Evolutionary conservation across 805 yeast species (phyloP), one percentile per base, ranked within the genome.

Genomic region (Ogataea minuta): DNA sequence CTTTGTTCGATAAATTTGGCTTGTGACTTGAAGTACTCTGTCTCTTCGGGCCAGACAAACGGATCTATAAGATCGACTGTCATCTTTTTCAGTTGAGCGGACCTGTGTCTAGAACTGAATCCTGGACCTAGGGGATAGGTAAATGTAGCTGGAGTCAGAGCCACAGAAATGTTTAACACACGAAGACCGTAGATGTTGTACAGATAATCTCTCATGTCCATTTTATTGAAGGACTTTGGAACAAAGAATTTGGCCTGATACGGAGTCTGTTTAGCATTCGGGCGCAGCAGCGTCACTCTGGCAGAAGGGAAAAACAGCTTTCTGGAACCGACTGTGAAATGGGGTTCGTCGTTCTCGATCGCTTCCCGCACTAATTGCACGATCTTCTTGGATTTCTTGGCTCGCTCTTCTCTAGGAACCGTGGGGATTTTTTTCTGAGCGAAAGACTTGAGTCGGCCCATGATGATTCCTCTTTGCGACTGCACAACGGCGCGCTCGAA

Each of bases 221-320:
- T 71, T 62, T 90, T 91, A 70, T 93, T 93, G 73, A 93, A 90
- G 39, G 86, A 78, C 57, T 84, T 79, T 11, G 99, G 99, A 13
- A 95, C 99, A 48, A 86, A 78, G 64, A 93, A 93, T 62, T 88
- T 89, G 34, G 98, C 98, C 64, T 89, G 97, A 66, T 85, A 90
- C 33, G 99, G 99, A 0, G 96, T 85, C 64, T 87, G 95, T 57
- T 86, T 86, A n/a, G 98, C 96, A 56, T 85, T 85, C 29, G 97
- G 96, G 58, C 95, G 76, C 46, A 93, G 66, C 23, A 91, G 69
- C 35, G 85, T 77, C 26, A 91, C 71, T 46, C 91, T 72, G 1
- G 95, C 96, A 46, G 79, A 79, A 23, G 99, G 99, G 62, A 91
- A 85, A 60, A 78, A 90, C 8, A 84, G 70, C 47, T 84, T 71